Base-by-base conservation (phyloP, 208 protist species). In the Angomonas deanei region DNA sequence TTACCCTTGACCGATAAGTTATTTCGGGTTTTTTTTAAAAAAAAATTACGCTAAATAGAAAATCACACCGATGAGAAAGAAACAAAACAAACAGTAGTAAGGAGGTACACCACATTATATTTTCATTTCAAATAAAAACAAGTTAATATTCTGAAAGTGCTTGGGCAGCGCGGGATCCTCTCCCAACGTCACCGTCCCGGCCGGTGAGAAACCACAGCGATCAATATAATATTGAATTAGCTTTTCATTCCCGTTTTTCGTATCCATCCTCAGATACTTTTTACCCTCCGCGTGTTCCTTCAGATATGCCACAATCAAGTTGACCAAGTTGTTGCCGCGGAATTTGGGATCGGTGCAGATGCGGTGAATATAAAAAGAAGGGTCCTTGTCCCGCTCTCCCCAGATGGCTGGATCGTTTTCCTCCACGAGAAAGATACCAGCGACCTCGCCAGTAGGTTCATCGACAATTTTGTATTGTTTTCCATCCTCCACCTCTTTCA, bases 401-500 rank as follows among this genome's bases (percentile, higher is more conserved):
- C 61, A 66, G 3, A 66, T 21, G 38, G 56, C 32, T 5, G 61
- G 61, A 28, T 66, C 49, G 34, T 33, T 57, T 23, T 66, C 61
- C 19, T 66, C 61, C 19, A 66, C n/a, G 31, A 58, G 34, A 19
- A 66, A 66, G 8, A 66, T 32, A n/a, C 24, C 11, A n/a, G n/a
- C 61, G 34, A 66, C 32, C 24, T 47, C 32, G 3, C 5, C 34
- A 23, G 31, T 50, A 15, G 34, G 17, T 26, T 57, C 61, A 24
- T 49, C 46, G 15, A 66, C 34, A 10, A 66, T 26, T 32, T 66
- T 66, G 34, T 66, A 66, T 34, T 66, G 61, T 26, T 66, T 66
- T 2, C 48, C 48, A 11, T 42, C 23, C 6, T 34, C 31, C 21
- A 66, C 26, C 34, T 66, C 61, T 46, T 66, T 21, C 39, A 39